Conservation (phyloP, 2,329 filamentous ascomycete genomes). For the Aaosphaeria pasadenensis region DNA sequence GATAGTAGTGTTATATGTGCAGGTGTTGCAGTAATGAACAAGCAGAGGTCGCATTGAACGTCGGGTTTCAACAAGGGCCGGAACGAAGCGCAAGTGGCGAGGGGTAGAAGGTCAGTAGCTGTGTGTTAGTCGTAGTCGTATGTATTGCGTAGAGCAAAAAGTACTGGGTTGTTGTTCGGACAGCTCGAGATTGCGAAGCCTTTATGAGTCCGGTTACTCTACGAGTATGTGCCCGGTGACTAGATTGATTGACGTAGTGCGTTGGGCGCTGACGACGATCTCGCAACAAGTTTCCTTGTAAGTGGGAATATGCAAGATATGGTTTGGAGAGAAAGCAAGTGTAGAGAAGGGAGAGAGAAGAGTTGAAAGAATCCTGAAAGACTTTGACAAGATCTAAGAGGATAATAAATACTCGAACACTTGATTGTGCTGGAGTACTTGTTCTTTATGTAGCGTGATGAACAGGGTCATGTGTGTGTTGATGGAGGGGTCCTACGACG, state of each 20-base stretch:
- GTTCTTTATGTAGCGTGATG: conserved; percentile 28
- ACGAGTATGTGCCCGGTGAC: not conserved
- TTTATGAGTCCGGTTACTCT: conserved; percentile 10
- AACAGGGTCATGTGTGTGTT: conserved; percentile 30
- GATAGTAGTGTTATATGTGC: conserved; percentile 39
- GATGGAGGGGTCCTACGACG: conserved; percentile 5
- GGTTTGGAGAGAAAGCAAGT: not conserved
- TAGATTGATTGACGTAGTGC: conserved; percentile 6
- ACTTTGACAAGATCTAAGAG: too few relatives aligned
- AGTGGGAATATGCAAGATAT: not conserved
- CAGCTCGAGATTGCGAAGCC: conserved; percentile 8
- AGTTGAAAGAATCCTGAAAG: not conserved
- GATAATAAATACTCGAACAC: too few relatives aligned
- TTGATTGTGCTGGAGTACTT: not conserved
- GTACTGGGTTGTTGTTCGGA: conserved; percentile 7
- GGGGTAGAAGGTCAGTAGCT: conserved; percentile 6
- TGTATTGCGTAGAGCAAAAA: conserved; percentile 12
- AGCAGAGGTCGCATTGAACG: conserved; percentile 36
- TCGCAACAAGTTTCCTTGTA: conserved; percentile 16
- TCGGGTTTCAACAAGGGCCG: conserved; percentile 13
- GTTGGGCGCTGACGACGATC: conserved; percentile 18
- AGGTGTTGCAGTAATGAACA: conserved; percentile 35
- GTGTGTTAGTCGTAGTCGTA: conserved; percentile 18
- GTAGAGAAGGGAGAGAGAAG: not conserved
- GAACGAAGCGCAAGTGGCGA: not conserved